phyloP scores from a whole-genome alignment of 2,329 filamentous ascomycete genomes.

The Epichloe sibirici region DNA sequence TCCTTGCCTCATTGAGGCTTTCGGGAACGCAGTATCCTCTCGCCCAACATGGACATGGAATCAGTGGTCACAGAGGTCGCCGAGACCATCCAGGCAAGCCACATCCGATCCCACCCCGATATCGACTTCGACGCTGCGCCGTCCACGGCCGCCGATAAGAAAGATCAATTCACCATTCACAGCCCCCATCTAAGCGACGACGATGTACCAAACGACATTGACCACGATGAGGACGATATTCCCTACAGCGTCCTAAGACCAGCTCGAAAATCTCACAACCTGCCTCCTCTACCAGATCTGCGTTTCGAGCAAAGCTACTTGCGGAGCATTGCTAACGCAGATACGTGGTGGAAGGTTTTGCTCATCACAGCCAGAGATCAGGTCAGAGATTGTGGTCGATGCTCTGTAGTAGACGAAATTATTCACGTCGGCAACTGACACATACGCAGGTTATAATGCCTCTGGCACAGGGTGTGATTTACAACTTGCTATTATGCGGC shows the following conservation, averaged over 20 bases:
- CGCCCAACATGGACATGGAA: slow-evolving; percentile 38
- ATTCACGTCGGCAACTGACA: background rate
- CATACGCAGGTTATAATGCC: slow-evolving; percentile 62
- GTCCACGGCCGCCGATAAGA: slow-evolving; percentile 58
- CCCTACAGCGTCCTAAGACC: slow-evolving; percentile 53
- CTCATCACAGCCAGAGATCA: slow-evolving; percentile 86
- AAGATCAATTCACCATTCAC: slow-evolving; percentile 16
- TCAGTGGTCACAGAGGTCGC: slow-evolving; percentile 56
- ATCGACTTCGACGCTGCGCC: slow-evolving; percentile 67
- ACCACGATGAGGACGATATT: slow-evolving; percentile 52
- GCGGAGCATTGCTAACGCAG: slow-evolving; percentile 68
- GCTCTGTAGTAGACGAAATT: background rate
- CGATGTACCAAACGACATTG: slow-evolving; percentile 25
- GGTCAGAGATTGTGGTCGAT: slow-evolving; percentile 32
- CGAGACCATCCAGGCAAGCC: slow-evolving; percentile 68
- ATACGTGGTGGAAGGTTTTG: slow-evolving; percentile 66
- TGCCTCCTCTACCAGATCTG: slow-evolving; percentile 69
- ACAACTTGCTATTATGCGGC: slow-evolving; percentile 71
- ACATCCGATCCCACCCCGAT: slow-evolving; percentile 62
- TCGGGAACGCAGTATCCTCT: background rate
- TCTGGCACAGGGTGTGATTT: slow-evolving; percentile 76
- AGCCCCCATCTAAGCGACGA: slow-evolving; percentile 11
- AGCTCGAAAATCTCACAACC: slow-evolving; percentile 30
- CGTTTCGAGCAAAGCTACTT: slow-evolving; percentile 98
- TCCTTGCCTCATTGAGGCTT: background rate